Conservation (phyloP, 495 filamentous ascomycete genomes). For the Aspergillus haitiensis region DNA sequence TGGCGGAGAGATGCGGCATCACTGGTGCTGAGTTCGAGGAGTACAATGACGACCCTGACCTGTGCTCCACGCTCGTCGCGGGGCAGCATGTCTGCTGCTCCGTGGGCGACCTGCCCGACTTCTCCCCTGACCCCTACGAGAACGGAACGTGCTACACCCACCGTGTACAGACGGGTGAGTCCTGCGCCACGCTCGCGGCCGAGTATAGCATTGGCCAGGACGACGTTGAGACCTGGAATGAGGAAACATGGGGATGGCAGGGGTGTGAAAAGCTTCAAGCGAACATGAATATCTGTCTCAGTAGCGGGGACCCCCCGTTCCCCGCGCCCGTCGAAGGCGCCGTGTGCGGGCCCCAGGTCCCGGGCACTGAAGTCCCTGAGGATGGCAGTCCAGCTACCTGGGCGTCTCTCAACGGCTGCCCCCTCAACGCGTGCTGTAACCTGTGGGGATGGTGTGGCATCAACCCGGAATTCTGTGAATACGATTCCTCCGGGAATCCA, state of each 20-base stretch:
- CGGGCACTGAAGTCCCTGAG: neutral
- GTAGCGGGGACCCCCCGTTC: neutral
- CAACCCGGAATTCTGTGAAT: neutral
- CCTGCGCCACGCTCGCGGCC: neutral
- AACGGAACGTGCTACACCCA: neutral
- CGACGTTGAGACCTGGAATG: constrained; percentile 42
- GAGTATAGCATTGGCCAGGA: neutral
- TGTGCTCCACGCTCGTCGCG: neutral
- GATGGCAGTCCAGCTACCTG: neutral
- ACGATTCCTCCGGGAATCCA: neutral
- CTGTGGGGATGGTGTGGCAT: neutral
- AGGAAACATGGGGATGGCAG: constrained; percentile 30
- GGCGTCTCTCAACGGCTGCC: neutral
- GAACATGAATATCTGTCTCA: neutral
- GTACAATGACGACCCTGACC: neutral
- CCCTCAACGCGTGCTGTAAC: neutral
- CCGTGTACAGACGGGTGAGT: neutral
- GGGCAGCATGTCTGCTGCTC: neutral
- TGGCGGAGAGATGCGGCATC: neutral
- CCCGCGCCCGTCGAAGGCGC: neutral
- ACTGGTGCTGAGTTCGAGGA: neutral
- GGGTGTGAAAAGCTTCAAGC: constrained; percentile 10
- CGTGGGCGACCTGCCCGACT: neutral
- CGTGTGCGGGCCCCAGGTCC: neutral
- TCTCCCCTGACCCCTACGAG: neutral